Percentiles rank a stretch among this genome's conserved stretches.
Conservation (phyloP, 495 filamentous ascomycete species). For the Cenococcum geophilum region DNA sequence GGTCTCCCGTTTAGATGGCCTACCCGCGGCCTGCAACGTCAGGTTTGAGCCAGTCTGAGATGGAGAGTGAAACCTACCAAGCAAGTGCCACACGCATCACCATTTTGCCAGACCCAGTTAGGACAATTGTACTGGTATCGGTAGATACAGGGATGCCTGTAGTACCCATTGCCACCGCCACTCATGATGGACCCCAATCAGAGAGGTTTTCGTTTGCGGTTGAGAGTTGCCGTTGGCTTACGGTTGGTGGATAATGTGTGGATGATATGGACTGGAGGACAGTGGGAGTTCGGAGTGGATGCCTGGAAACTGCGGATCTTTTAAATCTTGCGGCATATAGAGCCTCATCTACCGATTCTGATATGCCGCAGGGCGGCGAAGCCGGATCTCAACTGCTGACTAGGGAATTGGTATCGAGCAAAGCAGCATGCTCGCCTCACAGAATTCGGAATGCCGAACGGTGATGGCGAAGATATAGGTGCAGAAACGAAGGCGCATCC, state of each 20-base stretch:
- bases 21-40: neutral
- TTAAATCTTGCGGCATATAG: slow-evolving; percentile 1
- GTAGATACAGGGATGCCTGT: slow-evolving; percentile 4
- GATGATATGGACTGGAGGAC: neutral
- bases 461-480: neutral
- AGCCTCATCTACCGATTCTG: neutral
- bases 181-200: neutral
- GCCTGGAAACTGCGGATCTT: neutral
- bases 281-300: neutral
- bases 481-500: neutral
- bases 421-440: neutral
- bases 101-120: slow-evolving; percentile 9
- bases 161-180: slow-evolving; percentile 7
- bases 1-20: slow-evolving; percentile 2
- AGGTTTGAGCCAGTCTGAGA: slow-evolving; percentile 6
- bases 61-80: slow-evolving; percentile 14
- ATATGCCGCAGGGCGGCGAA: neutral
- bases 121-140: slow-evolving; percentile 2
- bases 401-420: neutral
- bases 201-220: neutral
- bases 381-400: neutral
- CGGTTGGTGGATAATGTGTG: neutral
- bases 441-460: neutral
- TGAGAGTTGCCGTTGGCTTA: neutral
- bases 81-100: slow-evolving; percentile 10